Percentiles rank a stretch among this genome's conserved stretches.
Conservation (phyloP, 345 rosid genomes). For the Corchorus capsularis region DNA sequence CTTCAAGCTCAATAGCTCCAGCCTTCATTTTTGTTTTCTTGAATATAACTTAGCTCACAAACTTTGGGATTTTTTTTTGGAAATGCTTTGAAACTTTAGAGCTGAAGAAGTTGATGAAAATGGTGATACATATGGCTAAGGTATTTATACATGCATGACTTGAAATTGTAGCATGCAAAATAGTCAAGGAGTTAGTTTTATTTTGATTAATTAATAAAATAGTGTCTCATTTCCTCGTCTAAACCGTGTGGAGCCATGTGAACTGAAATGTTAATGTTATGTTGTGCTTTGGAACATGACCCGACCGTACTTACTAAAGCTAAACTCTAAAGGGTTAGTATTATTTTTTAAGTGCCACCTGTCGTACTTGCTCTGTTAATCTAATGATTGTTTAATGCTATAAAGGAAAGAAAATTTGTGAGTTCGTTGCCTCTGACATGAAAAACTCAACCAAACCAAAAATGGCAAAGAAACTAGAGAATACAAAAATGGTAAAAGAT, state of each 20-base stretch:
- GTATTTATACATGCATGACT: constrained; percentile 3
- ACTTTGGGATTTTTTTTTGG: neutral
- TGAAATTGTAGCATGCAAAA: neutral
- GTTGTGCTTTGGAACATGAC: neutral
- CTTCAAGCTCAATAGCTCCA: constrained; percentile 2
- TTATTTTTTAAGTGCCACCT: constrained; percentile 10
- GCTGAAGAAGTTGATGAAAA: neutral
- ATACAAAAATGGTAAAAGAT: neutral
- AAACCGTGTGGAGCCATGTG: neutral
- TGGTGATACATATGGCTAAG: neutral
- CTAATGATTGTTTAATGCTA: too few relatives aligned
- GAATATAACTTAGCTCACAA: neutral
- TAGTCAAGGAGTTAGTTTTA: neutral
- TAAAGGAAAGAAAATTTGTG: too few relatives aligned
- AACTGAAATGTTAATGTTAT: neutral
- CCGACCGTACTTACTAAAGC: constrained; percentile 1
- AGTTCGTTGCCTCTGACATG: neutral
- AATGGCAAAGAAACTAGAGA: neutral
- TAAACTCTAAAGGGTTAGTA: neutral
- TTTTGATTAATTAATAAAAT: too few relatives aligned
- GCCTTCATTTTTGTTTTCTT: neutral
- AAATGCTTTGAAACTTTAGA: neutral
- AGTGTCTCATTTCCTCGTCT: too few relatives aligned
- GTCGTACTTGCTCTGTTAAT: constrained; percentile 24
- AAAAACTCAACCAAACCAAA: constrained; percentile 24